Conservation (phyloP, 441 rosid species). For the Pelargonium citronellum region DNA sequence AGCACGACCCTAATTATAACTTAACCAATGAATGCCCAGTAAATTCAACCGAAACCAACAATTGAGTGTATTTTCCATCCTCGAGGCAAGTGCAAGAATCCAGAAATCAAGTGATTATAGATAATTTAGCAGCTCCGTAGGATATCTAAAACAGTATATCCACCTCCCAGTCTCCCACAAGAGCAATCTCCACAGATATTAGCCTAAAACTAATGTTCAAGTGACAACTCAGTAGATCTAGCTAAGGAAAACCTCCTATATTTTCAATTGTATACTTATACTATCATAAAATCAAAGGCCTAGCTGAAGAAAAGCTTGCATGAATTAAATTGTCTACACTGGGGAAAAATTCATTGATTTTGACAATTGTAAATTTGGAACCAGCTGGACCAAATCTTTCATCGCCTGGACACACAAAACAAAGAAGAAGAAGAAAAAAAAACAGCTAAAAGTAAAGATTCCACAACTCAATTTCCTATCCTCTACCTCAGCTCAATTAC, state of each 20-base stretch:
- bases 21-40: not conserved
- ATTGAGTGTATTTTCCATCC: not conserved
- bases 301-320: not conserved
- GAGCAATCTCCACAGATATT: not conserved
- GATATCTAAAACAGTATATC: not conserved
- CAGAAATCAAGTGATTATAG: not conserved
- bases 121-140: not conserved
- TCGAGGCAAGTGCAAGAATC: not conserved
- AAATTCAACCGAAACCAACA: not conserved
- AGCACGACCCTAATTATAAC: not conserved
- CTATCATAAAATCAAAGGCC: not conserved
- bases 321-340: not conserved
- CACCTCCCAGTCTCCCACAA: not conserved
- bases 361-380: too few species aligned
- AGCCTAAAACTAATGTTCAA: not conserved
- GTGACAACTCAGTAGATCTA: not conserved
- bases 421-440: not conserved
- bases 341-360: too few species aligned
- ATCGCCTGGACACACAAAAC: too few species aligned
- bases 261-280: not conserved
- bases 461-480: not conserved
- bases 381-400: too few species aligned
- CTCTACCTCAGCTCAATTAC: not conserved
- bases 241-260: not conserved
- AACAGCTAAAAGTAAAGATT: not conserved